Conservation (phyloP, 2,329 filamentous ascomycete genomes). For the Plectosphaerella plurivora region DNA sequence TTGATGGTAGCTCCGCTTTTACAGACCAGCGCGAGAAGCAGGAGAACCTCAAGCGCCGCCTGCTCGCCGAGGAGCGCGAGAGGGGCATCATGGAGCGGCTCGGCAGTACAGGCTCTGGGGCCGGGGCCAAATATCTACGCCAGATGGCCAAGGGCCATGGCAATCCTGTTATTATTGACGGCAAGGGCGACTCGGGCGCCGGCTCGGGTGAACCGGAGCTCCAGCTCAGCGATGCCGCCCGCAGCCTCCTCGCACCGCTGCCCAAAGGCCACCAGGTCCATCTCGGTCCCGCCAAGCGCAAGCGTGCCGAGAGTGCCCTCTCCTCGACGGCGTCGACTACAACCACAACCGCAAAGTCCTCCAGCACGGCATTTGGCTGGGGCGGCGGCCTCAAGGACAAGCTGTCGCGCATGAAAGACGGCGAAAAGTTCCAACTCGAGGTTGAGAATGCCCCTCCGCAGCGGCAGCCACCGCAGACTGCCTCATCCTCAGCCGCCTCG, state of each 20-base stretch:
- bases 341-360: background rate
- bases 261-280: conserved; percentile 42
- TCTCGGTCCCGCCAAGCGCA: conserved; percentile 58
- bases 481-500: background rate
- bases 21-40: conserved; percentile 57
- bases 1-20: conserved; percentile 62
- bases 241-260: conserved; percentile 35
- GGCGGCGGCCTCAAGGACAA: conserved; percentile 51
- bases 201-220: conserved; percentile 17
- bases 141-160: conserved; percentile 11
- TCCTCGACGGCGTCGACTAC: conserved; percentile 7
- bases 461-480: background rate
- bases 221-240: conserved; percentile 36
- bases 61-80: conserved; percentile 67
- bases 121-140: conserved; percentile 68
- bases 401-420: conserved; percentile 57
- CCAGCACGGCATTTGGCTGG: conserved; percentile 45
- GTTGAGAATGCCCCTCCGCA: conserved; percentile 4
- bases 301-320: conserved; percentile 43
- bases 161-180: conserved; percentile 1
- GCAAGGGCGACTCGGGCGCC: conserved; percentile 8
- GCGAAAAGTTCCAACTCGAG: conserved; percentile 39
- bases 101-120: conserved; percentile 57
- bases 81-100: conserved; percentile 67
- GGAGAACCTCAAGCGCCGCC: conserved; percentile 60